Base-by-base conservation (phyloP, 257 asterid genomes). In the Coffea eugenioides region DNA sequence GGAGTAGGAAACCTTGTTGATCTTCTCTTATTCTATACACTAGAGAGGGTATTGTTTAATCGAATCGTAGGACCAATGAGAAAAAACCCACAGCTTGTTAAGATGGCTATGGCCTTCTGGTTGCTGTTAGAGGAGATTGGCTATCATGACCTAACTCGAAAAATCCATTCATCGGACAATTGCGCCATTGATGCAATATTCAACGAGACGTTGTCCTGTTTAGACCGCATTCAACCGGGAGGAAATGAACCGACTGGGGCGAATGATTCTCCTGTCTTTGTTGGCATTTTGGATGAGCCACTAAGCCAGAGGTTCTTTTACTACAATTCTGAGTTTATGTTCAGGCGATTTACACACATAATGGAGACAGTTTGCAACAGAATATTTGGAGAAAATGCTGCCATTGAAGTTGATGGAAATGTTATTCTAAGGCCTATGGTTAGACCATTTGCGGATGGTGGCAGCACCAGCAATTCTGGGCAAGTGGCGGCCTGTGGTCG, bases 91-190 rank as follows among this genome's bases (percentile, higher is more conserved):
- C 36, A 79, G n/a, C 51, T 62, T 1, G 82, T 72, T 3, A 79
- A 79, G 73, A 72, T 71, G 82, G 78, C 78, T n/a, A 73, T 79
- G 54, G 73, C 78, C 3, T 79, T 79, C 31, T 79, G 82, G 82
- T 65, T 79, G 18, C 39, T 71, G 15, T 66, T 79, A 12, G 82
- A 79, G 52, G 77, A 79, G 51, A 79, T 79, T 27, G 82, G 77
- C 54, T 79, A 59, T 66, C 82, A 49, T 41, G 78, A 79, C 21
- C 25, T 79, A 20, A 71, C 82, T n/a, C 23, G 78, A 71, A 79
- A 54, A 31, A 73, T 79, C 56, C 62, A 79, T 45, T 72, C 82
- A 14, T 48, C 27, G 21, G 78, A 71, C 4, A n/a, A 79, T 49
- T 71, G 45, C 15, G 64, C 78, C 65, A 62, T 79, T 62, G 78